These are phyloP conservation scores for Fusarium sp. DNA, from an alignment of 2,329 filamentous ascomycete species.

Conservation along the genomic window DNA sequence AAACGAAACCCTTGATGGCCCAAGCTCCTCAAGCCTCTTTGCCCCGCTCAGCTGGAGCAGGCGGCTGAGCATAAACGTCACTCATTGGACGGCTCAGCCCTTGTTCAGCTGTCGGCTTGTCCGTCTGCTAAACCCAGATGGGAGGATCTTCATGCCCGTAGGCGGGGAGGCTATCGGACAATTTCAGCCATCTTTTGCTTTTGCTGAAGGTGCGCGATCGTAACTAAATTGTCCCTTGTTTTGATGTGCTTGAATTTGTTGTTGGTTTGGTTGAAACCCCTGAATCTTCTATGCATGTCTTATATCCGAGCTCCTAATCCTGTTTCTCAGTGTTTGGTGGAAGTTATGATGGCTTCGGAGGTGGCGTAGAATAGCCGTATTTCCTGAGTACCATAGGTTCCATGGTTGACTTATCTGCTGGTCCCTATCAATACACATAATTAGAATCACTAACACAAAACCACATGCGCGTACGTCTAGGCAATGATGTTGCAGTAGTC, in stretches of 20 bases:
- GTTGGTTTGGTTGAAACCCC: background rate
- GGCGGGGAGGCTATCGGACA: conserved; percentile 40
- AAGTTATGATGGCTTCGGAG: conserved; percentile 41
- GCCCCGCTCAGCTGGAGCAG: conserved; percentile 26
- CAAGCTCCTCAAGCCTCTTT: conserved; percentile 40
- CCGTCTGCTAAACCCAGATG: conserved; percentile 46
- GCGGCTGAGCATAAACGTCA: conserved; percentile 21
- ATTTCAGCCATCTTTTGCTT: conserved; percentile 37
- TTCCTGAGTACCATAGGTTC: too few relatives aligned
- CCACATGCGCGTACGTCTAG: background rate
- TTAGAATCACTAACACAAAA: background rate
- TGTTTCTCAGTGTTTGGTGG: conserved; percentile 9
- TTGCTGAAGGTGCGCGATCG: background rate
- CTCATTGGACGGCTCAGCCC: conserved; percentile 33
- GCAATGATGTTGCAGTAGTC: background rate
- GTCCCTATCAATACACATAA: background rate
- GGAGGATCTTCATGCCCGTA: conserved; percentile 41
- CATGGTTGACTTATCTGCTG: background rate
- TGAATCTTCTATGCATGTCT: background rate
- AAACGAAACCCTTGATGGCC: conserved; percentile 31
- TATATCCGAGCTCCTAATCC: background rate
- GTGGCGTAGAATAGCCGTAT: conserved; percentile 12
- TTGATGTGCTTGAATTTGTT: conserved; percentile 4
- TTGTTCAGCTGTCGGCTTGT: conserved; percentile 50
- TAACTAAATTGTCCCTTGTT: background rate